These are phyloP conservation scores for Tagetes erecta DNA, from an alignment of 129 eudicot genomes.

Conservation along the genomic window DNA sequence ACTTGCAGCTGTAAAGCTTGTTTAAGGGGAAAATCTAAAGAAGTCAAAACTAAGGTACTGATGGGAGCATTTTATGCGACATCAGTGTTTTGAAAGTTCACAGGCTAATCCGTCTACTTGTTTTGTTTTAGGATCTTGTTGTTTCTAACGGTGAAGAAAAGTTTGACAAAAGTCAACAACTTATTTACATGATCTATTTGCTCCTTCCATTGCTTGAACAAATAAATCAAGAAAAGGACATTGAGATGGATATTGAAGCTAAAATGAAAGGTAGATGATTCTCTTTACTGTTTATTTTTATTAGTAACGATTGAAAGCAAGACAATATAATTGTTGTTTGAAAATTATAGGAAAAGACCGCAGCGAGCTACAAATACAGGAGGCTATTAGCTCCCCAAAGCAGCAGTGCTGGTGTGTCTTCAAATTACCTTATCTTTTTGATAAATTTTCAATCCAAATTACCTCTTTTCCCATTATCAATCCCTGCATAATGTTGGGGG, in stretches of 20 bases:
- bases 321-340: conserved; percentile 5
- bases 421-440: background rate
- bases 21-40: conserved; percentile 38
- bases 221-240: conserved; percentile 58
- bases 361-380: conserved; percentile 51
- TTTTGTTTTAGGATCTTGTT: conserved; percentile 55
- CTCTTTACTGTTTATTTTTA: background rate
- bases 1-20: conserved; percentile 77
- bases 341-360: conserved; percentile 42
- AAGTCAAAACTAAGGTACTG: conserved; percentile 50
- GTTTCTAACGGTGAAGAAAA: conserved; percentile 43
- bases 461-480: background rate
- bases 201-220: conserved; percentile 76
- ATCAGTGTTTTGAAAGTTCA: background rate
- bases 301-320: conserved; percentile 1
- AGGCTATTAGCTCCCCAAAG: conserved; percentile 43
- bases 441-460: background rate
- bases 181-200: conserved; percentile 59
- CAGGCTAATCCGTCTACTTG: too few species aligned
- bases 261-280: conserved; percentile 55
- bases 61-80: background rate
- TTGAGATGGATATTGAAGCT: conserved; percentile 69
- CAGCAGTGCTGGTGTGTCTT: conserved; percentile 62
- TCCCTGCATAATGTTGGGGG: background rate
- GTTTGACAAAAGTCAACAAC: conserved; percentile 49